Conservation (phyloP, 2,329 filamentous ascomycete genomes). For the Metarhizium brunneum region DNA sequence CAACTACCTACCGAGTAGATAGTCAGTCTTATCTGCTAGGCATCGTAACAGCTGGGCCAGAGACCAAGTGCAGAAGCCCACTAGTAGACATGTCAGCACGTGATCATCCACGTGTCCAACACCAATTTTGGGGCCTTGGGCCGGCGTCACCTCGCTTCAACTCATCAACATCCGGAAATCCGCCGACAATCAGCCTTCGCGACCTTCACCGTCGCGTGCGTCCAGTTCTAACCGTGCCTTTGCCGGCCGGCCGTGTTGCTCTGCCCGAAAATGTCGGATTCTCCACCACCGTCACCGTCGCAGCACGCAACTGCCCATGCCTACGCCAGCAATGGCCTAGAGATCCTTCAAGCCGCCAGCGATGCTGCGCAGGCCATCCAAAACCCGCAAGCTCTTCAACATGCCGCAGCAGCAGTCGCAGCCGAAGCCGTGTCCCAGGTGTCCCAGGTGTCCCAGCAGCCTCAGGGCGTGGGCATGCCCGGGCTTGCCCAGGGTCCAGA, state of each 20-base stretch:
- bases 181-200: slow-evolving; percentile 35
- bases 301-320: slow-evolving; percentile 25
- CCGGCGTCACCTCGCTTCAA: slow-evolving; percentile 31
- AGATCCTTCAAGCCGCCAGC: slow-evolving; percentile 35
- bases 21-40: neutral
- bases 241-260: neutral
- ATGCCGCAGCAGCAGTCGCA: slow-evolving; percentile 27
- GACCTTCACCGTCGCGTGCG: slow-evolving; percentile 10
- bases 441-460: slow-evolving; percentile 5
- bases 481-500: neutral
- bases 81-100: neutral
- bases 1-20: too few relatives aligned
- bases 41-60: neutral
- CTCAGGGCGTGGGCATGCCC: slow-evolving; percentile 1
- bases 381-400: slow-evolving; percentile 28
- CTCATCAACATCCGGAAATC: slow-evolving; percentile 27
- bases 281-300: slow-evolving; percentile 15
- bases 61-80: neutral
- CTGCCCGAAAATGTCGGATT: slow-evolving; percentile 14
- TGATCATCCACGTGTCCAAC: neutral
- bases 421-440: slow-evolving; percentile 12
- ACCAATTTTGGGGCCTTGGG: neutral
- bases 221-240: slow-evolving; percentile 1
- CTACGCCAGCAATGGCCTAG: slow-evolving; percentile 36
- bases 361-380: slow-evolving; percentile 32